Base-by-base conservation (phyloP, 805 yeast species). In the Nakazawaea sp. region DNA sequence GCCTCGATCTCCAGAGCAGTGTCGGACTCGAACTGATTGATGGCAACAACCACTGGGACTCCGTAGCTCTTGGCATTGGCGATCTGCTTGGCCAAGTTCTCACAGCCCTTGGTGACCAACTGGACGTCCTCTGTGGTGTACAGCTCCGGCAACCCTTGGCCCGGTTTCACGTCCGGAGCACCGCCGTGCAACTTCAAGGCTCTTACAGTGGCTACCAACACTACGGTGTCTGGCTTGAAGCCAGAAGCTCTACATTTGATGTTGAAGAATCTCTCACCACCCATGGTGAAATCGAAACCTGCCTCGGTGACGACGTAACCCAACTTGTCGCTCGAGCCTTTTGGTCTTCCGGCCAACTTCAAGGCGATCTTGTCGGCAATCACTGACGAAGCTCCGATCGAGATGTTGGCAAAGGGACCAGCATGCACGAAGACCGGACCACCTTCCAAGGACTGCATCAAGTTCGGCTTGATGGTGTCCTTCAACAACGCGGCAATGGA, bases 241-340 rank as follows among this genome's bases (percentile, higher is more conserved):
- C 90, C 92, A n/a, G 86, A 77, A 8, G 88, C 71, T 55, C 92
- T 72, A 57, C 89, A 80, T 59, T 83, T 83, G 63, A 83, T 83
- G 61, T 83, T 81, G 58, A 81, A 68, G 60, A 83, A 83, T 62
- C 94, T 68, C 65, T 83, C 94, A 58, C 94, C 94, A 55, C 94
- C 94, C 94, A 83, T 83, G 35, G 92, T 83, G 68, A 83, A 83
- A 60, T 83, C 94, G 62, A 83, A 83, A 44, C 94, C 94, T 15
- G 94, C 94, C 59, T 83, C 94, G 33, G 94, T 83, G 37, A 83
- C 81, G 43, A 83, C 94, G 49, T 74, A 83, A 44, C 94, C 92
- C 47, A 71, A 72, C 51, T 71, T 72, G 35, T 62, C 50, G 13
- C 31, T 33, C 7, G 24, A 12, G 10, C 44, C 39, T 24, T 40